Evolutionary conservation across 371 early-diverging fungal species (phyloP).

Genomic region (Saksenaea vasiformis): DNA sequence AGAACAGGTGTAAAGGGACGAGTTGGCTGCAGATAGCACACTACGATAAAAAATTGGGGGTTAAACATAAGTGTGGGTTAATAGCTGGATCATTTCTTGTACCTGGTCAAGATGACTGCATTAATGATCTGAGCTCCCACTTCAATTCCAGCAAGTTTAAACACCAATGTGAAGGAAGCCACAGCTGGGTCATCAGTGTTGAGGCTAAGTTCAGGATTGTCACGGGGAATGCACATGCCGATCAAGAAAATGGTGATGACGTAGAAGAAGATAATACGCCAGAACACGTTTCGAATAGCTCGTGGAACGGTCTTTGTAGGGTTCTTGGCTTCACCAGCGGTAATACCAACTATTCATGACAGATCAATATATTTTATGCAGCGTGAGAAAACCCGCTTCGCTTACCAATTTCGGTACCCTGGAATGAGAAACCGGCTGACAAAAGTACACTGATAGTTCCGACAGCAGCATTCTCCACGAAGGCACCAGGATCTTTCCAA

Average conservation of each 20-base stretch:
- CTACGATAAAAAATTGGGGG: constrained; percentile 22
- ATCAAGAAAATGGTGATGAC: constrained; percentile 68
- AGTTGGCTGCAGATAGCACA: constrained; percentile 70
- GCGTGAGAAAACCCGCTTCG: not conserved
- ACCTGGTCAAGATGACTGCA: constrained; percentile 62
- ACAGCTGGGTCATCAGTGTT: constrained; percentile 37
- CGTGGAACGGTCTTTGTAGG: constrained; percentile 69
- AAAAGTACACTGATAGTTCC: constrained; percentile 72
- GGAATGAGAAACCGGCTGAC: constrained; percentile 83
- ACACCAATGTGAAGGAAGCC: constrained; percentile 69
- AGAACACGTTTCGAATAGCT: constrained; percentile 68
- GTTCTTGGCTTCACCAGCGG: constrained; percentile 65
- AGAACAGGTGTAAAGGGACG: constrained; percentile 64
- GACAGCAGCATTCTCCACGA: constrained; percentile 70
- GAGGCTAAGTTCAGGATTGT: constrained; percentile 49
- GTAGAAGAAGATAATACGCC: constrained; percentile 76
- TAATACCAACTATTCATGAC: constrained; percentile 49
- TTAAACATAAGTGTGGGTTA: not conserved
- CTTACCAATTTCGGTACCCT: constrained; percentile 75
- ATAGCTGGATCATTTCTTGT: not conserved
- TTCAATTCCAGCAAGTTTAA: constrained; percentile 61
- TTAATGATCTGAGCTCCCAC: constrained; percentile 71
- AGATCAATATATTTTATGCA: not conserved
- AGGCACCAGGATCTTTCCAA: constrained; percentile 76
- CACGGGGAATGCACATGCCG: constrained; percentile 60